Evolutionary conservation across 2,329 filamentous ascomycete genomes (phyloP), one percentile per base, ranked within the genome.

Genomic region (Truncatella angustata): DNA sequence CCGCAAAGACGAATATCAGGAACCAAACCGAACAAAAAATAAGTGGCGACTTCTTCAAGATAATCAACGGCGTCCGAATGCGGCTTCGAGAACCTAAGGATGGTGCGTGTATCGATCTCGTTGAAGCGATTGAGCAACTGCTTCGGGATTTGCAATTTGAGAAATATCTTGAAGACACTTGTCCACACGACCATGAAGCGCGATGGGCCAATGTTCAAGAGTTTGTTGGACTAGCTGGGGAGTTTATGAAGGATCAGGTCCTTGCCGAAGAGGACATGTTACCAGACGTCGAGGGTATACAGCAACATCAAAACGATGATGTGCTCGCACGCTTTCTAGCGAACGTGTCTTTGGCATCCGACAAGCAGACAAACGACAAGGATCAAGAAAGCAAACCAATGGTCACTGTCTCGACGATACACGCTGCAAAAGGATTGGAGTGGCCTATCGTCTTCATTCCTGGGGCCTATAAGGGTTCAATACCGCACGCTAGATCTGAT

Each of bases 401-500:
- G 60, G 83, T 97, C 18, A 97, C 92, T 0, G 90, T 99, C 21
- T 97, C 91, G 5, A 99, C 93, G 0, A 97, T 99, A 10, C 93
- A 99, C 66, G 91, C 92, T 0, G 91, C 93, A 3, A 99, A 99
- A 69, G 93, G 93, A 3, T 77, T 99, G 1, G 93, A 99, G 68
- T 99, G 94, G 94, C 93, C 93, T 0, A 80, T 96, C 1, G 91
- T 97, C 1, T 97, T 97, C 67, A 85, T 97, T 14, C 92, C 94
- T 5, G 90, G 89, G 1, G 87, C 91, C 23, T 96, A 96, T 65
- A 84, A 91, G 43, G 94, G 93, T 1, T 93, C 88, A 2, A 95
- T 97, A 54, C 93, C 93, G 4, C 93, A 97, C 67, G 87, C 86
- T 2, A 81, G 92, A 59, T 82, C 91, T 1, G 92, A 97, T 42